Percentiles rank a stretch among this genome's conserved stretches.
phyloP scores from a whole-genome alignment of 768 basidiomycete species.

The Psilocybe cubensis region DNA sequence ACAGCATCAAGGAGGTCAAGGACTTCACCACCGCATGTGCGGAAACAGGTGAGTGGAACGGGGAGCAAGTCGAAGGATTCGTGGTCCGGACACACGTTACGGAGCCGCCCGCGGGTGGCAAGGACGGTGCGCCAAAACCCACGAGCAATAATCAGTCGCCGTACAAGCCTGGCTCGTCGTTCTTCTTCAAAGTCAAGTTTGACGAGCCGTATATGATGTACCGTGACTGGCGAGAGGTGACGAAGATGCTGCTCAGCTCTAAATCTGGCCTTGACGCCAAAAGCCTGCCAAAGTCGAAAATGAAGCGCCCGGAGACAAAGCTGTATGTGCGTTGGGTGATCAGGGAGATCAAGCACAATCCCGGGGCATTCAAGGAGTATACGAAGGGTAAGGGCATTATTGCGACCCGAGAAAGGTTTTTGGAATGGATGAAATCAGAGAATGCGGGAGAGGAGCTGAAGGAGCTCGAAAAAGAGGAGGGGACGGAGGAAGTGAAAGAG shows the following conservation, averaged over 20 bases:
- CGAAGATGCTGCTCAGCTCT: conserved; percentile 67
- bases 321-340: conserved; percentile 86
- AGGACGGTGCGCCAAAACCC: neutral
- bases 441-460: conserved; percentile 33
- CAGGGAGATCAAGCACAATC: conserved; percentile 68
- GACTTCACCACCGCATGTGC: conserved; percentile 72
- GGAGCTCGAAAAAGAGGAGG: conserved; percentile 36
- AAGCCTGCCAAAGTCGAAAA: conserved; percentile 62
- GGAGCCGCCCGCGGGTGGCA: conserved; percentile 38
- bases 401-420: conserved; percentile 75
- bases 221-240: conserved; percentile 95
- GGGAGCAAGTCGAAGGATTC: conserved; percentile 52
- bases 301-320: conserved; percentile 77
- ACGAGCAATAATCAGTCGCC: conserved; percentile 45
- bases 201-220: conserved; percentile 99
- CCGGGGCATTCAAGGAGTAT: conserved; percentile 62
- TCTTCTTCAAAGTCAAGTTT: conserved; percentile 99
- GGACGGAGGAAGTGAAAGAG: conserved; percentile 15
- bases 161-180: conserved; percentile 78
- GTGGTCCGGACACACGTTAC: conserved; percentile 82
- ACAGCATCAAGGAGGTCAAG: conserved; percentile 68
- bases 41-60: conserved; percentile 76
- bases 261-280: conserved; percentile 29
- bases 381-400: conserved; percentile 84
- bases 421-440: conserved; percentile 65